Evolutionary conservation across 2,329 filamentous ascomycete genomes (phyloP), one percentile per base, ranked within the genome.

Genomic region (Eutypa lata): DNA sequence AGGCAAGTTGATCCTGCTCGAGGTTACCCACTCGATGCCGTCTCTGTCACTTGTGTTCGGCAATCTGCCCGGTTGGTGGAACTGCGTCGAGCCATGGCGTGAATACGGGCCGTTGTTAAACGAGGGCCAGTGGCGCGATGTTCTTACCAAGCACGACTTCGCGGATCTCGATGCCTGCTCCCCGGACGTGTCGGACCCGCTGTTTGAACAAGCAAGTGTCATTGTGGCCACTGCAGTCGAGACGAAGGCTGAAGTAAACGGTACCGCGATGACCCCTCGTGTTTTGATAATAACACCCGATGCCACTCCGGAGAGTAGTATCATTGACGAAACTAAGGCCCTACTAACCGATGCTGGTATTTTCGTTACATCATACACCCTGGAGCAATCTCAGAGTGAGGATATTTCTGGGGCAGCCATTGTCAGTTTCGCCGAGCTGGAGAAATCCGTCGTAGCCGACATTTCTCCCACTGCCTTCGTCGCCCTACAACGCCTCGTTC

Each of bases 1-100:
- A 2, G 59, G 59, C 2, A 54, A 57, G 35, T 24, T 61, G 21
- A 2, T 57, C 2, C 26, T 58, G 4, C 35, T 52, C 3, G 57
- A 59, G 19, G 57, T 31, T 22, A 55, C 53, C 8, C 24, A 21
- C 35, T n/a, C 11, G 48, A 53, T n/a, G 37, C 24, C 5, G 48
- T 53, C 2, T 48, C 14, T 24, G 22, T 1, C 50, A 53, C n/a
- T 56, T 2, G 45, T 49, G 5, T 56, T 56, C 7, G 53, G 57
- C 18, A 52, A 40, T 2, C 35, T 57, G 3, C 49, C 53, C 2
- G 51, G 51, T 2, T 59, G 53, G 57, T 59, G 52, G 54, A 35
- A 43, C 6, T 31, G 51, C 6, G 53, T 54, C 26, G 54, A 59
- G 37, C 14, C 48, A 24, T 22, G 14, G 22, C 40, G 49, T 7